phyloP scores from a whole-genome alignment of 2,329 filamentous ascomycete genomes.

The Aspergillus flavus region DNA sequence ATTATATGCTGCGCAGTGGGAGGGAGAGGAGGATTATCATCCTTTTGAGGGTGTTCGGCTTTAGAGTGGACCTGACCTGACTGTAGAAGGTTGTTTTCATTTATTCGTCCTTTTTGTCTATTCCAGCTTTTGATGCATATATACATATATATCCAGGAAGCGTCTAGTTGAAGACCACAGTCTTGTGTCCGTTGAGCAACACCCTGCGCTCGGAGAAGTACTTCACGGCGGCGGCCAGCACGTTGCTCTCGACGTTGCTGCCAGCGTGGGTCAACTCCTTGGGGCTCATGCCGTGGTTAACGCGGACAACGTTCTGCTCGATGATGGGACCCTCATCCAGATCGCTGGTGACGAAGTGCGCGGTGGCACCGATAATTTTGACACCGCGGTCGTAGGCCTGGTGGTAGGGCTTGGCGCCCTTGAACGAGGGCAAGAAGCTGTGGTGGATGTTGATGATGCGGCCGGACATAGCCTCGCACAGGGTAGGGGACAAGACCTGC shows the following conservation, averaged over 20 bases:
- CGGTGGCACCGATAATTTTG: constrained; percentile 85
- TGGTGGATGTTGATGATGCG: constrained; percentile 93
- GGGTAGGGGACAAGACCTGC: constrained; percentile 75
- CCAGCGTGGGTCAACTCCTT: constrained; percentile 79
- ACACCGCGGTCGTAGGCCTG: constrained; percentile 84
- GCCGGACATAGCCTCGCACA: constrained; percentile 79
- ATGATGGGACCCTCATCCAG: constrained; percentile 87
- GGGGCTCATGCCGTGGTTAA: constrained; percentile 75
- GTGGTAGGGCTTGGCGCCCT: constrained; percentile 86
- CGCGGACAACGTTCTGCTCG: constrained; percentile 76
- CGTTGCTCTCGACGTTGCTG: constrained; percentile 81
- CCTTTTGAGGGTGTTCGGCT: constrained; percentile 18
- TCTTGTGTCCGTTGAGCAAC: constrained; percentile 78
- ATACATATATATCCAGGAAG: not conserved
- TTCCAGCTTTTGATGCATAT: not conserved
- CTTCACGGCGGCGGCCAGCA: constrained; percentile 78
- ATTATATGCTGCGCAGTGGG: constrained; percentile 42
- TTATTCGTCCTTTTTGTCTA: not conserved
- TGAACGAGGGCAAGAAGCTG: constrained; percentile 83
- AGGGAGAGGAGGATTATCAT: constrained; percentile 33
- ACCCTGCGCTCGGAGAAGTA: constrained; percentile 79
- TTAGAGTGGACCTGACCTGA: not conserved
- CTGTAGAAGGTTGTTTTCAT: not conserved
- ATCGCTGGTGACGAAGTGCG: constrained; percentile 84
- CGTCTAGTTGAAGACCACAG: constrained; percentile 68